Conservation (phyloP, 2,329 filamentous ascomycete genomes). For the Fusarium coffeatum region DNA sequence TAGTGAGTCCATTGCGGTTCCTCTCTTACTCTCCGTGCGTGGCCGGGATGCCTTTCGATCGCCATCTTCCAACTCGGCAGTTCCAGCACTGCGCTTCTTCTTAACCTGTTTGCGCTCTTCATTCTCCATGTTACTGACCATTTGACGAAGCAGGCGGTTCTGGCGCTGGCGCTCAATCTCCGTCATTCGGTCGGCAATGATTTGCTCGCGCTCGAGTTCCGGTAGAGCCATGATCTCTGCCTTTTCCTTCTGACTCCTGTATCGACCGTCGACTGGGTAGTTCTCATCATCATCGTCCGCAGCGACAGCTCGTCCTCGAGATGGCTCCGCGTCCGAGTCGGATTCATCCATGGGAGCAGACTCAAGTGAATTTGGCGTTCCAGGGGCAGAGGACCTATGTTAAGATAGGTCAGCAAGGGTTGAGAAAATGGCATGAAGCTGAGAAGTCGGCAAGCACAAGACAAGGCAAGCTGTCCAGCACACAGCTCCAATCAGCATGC, state of each 20-base stretch:
- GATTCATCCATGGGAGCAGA: conserved; percentile 93
- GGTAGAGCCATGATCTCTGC: conserved; percentile 84
- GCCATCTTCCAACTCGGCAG: conserved; percentile 82
- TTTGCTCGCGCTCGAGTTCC: conserved; percentile 90
- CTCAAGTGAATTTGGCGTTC: conserved; percentile 78
- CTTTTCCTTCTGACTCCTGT: conserved; percentile 78
- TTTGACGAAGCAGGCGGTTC: conserved; percentile 81
- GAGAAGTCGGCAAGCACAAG: background rate
- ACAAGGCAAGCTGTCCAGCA: background rate
- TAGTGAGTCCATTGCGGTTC: conserved; percentile 77
- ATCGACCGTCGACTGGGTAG: conserved; percentile 91
- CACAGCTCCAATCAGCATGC: background rate
- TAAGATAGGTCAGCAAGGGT: conserved; percentile 25
- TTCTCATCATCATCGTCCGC: conserved; percentile 70
- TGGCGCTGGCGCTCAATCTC: conserved; percentile 86
- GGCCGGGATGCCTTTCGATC: conserved; percentile 77
- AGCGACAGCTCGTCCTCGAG: conserved; percentile 55
- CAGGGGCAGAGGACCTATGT: conserved; percentile 73
- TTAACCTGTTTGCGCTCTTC: conserved; percentile 65
- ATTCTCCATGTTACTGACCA: conserved; percentile 75
- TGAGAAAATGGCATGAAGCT: background rate
- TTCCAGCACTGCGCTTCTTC: conserved; percentile 82
- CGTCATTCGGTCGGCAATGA: conserved; percentile 87
- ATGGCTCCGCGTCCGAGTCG: conserved; percentile 70
- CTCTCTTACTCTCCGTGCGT: conserved; percentile 63